These are phyloP conservation scores for Paramyrothecium roridum DNA, from an alignment of 2,329 filamentous ascomycete genomes.

Conservation along the genomic window DNA sequence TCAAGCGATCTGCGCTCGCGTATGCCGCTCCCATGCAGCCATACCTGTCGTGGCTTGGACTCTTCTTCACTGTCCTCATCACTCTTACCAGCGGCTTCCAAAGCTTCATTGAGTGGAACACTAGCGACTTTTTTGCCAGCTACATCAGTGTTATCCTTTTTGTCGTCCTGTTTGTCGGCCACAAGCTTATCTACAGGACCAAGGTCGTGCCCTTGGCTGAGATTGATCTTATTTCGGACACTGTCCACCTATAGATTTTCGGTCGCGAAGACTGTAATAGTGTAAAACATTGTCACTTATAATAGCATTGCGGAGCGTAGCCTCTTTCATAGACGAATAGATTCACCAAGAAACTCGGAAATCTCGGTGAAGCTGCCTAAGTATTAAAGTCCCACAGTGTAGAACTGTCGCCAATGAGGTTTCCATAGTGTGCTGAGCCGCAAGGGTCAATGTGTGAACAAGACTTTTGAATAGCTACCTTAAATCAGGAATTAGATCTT, in stretches of 20 bases:
- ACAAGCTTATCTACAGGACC: constrained; percentile 50
- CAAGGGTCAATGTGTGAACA: no score
- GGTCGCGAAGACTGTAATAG: no score
- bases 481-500: no score
- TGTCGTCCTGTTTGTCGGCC: constrained; percentile 53
- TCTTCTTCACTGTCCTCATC: constrained; percentile 63
- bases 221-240: constrained; percentile 25
- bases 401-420: no score
- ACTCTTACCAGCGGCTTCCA: constrained; percentile 68
- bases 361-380: no score
- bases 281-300: no score
- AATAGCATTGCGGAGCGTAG: no score
- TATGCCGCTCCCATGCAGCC: constrained; percentile 62
- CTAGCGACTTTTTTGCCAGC: constrained; percentile 58
- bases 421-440: no score
- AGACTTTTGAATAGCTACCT: no score
- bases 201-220: constrained; percentile 32
- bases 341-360: no score
- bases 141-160: constrained; percentile 67
- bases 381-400: no score
- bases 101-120: constrained; percentile 61
- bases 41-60: constrained; percentile 61
- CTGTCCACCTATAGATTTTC: not conserved
- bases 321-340: no score
- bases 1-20: constrained; percentile 55